These are phyloP conservation scores for Apodospora peruviana DNA, from an alignment of 495 filamentous ascomycete genomes.

Conservation along the genomic window DNA sequence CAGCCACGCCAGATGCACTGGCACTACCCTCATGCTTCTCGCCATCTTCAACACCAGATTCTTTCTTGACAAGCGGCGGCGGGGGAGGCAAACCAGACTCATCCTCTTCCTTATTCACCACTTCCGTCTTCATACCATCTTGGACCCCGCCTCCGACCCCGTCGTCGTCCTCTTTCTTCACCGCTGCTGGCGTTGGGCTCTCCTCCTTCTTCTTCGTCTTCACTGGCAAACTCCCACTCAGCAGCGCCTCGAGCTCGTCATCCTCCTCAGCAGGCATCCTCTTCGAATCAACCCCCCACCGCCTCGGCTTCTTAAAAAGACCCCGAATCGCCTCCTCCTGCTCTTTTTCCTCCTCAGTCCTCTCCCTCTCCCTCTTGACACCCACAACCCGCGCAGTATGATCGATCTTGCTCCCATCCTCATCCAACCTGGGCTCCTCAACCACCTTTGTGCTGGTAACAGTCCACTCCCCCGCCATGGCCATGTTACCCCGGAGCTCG, in stretches of 20 bases:
- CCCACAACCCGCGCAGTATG: constrained; percentile 50
- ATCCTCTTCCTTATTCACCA: constrained; percentile 12
- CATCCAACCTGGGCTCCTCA: constrained; percentile 16
- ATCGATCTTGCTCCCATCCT: constrained; percentile 24
- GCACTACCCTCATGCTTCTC: not conserved
- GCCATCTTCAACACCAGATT: no score
- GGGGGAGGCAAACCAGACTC: no score
- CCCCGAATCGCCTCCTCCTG: constrained; percentile 54
- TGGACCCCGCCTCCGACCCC: no score
- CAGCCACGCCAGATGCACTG: not conserved
- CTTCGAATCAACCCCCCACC: constrained; percentile 69
- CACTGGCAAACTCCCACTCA: constrained; percentile 42
- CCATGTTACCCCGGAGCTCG: constrained; percentile 71
- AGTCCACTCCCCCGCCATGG: constrained; percentile 87
- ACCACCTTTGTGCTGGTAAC: constrained; percentile 54
- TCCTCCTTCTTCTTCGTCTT: constrained; percentile 37
- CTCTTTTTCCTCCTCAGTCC: constrained; percentile 57
- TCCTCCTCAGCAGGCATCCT: constrained; percentile 61
- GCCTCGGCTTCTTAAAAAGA: constrained; percentile 52
- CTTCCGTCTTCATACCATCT: not conserved
- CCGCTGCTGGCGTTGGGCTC: constrained; percentile 1
- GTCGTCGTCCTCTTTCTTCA: constrained; percentile 10
- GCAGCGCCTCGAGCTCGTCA: constrained; percentile 64
- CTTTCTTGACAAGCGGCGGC: no score
- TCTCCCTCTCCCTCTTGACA: constrained; percentile 65